Conservation (phyloP, 2,329 filamentous ascomycete species). For the Neonectria sp. region DNA sequence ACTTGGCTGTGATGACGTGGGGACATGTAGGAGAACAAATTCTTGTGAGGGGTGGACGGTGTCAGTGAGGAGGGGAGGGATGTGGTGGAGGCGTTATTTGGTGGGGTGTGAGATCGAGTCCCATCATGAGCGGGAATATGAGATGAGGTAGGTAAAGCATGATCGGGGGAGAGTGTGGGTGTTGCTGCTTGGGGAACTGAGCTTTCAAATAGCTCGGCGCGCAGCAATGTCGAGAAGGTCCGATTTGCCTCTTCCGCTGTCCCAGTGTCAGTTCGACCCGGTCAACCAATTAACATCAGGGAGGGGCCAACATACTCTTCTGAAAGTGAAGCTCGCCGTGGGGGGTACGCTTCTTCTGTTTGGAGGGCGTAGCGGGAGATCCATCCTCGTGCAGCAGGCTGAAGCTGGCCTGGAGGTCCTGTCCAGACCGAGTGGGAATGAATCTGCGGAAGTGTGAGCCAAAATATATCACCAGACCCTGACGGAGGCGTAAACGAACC, state of each 20-base stretch:
- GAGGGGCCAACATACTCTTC: conserved; percentile 74
- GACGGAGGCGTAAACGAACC: conserved; percentile 59
- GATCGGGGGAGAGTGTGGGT: conserved; percentile 73
- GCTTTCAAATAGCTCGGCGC: conserved; percentile 92
- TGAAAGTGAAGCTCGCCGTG: conserved; percentile 96
- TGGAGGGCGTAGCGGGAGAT: conserved; percentile 91
- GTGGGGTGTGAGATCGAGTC: conserved; percentile 85
- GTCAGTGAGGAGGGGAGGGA: conserved; percentile 83
- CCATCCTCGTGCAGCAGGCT: conserved; percentile 93
- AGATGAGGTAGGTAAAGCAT: conserved; percentile 63
- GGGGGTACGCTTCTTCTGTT: conserved; percentile 85
- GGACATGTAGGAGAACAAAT: conserved; percentile 93
- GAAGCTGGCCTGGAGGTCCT: conserved; percentile 94
- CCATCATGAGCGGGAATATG: conserved; percentile 73
- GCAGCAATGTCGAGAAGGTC: conserved; percentile 89
- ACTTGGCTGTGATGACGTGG: conserved; percentile 78
- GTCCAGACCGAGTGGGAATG: conserved; percentile 93
- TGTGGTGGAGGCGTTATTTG: conserved; percentile 73
- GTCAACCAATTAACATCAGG: neutral
- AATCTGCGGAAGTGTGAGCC: conserved; percentile 73
- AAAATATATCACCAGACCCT: conserved; percentile 1
- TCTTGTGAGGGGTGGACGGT: conserved; percentile 96
- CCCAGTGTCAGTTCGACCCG: conserved; percentile 28
- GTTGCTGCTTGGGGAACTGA: conserved; percentile 87
- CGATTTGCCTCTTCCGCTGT: conserved; percentile 92